Base-by-base conservation (phyloP, 2,329 filamentous ascomycete species). In the Pseudogymnoascus pannorum region DNA sequence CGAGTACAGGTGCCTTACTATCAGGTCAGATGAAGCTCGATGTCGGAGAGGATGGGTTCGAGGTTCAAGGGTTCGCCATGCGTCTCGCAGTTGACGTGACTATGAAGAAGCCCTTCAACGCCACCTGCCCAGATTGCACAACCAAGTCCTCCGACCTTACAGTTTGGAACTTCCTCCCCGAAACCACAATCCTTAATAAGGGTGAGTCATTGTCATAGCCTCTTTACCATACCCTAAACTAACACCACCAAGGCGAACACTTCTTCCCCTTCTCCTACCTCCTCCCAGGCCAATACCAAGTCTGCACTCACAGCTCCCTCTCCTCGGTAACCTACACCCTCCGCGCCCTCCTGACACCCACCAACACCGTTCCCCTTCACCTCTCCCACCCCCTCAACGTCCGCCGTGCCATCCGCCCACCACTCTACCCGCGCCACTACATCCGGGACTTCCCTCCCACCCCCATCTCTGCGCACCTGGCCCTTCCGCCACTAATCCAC, bases 361-460 rank as follows among this genome's bases (percentile, higher is more conserved):
- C 80, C 59, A 82, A 81, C 63, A 84, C 85, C 66, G 80, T 87
- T 74, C 73, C 79, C 4, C 79, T 89, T 72, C 87, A 82, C 75
- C 85, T 88, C 64, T 80, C 75, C 63, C 87, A 88, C 77, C 81
- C 82, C 8, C 78, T 97, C 48, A 80, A 86, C 61, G 82, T 97
- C 67, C 87, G 87, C 76, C 89, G 93, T 64, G 89, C 92, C 33
- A 84, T 97, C 24, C 81, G 77, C 6, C 76, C 88, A 60, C 85
- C 90, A 2, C 89, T 91, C 57, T 81, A 83, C 60, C 91, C 95
- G 64, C 93, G 95, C 75, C 87, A 92, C 75, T 95, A 90, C 14
- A 87, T 96, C 65, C 91, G 93, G 70, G 89, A 97, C 71, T 99
- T 99, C 76, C 94, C 93, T 57, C 93, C 94, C 0, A 99, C 94